A percentile compares a stretch with the other conserved stretches of the same genome.
These are phyloP conservation scores for Myriangium duriaei DNA, from an alignment of 2,329 filamentous ascomycete species.

Conservation along the genomic window DNA sequence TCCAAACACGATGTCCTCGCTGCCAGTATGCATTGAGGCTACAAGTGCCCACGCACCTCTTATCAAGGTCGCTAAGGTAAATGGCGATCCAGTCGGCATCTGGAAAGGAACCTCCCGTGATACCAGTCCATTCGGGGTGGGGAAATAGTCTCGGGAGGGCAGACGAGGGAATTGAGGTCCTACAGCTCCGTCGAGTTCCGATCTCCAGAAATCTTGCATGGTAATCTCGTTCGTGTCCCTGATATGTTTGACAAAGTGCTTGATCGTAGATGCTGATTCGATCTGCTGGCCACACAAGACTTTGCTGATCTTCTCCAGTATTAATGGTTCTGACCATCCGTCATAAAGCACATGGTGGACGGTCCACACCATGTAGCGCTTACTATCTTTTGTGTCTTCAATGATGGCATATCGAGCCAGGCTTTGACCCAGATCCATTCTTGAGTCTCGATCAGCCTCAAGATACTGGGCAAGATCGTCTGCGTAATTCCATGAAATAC, in stretches of 20 bases:
- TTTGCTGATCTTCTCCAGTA: conserved; percentile 21
- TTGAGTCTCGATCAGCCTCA: conserved; percentile 20
- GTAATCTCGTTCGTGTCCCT: conserved; percentile 14
- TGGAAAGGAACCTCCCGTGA: conserved; percentile 13
- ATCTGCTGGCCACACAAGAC: conserved; percentile 1
- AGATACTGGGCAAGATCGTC: conserved; percentile 23
- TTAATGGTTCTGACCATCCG: conserved; percentile 25
- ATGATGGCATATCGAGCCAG: conserved; percentile 28
- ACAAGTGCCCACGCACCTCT: conserved; percentile 23
- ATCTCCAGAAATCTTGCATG: conserved; percentile 24
- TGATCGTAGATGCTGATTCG: conserved; percentile 12
- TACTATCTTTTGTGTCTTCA: conserved; percentile 8
- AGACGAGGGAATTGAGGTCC: conserved; percentile 24
- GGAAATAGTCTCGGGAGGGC: conserved; percentile 15
- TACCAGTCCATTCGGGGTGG: conserved; percentile 17
- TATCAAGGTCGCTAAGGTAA: conserved; percentile 22
- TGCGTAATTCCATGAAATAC: conserved; percentile 20
- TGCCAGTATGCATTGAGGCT: conserved; percentile 18
- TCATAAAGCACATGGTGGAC: conserved; percentile 31
- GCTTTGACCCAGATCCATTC: conserved; percentile 28
- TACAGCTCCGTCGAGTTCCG: conserved; percentile 19
- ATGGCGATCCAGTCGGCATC: conserved; percentile 13
- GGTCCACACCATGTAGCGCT: conserved; percentile 20
- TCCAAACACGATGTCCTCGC: conserved; percentile 23
- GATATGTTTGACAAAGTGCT: conserved; percentile 25